Evolutionary conservation across 2,329 filamentous ascomycete species (phyloP), one percentile per base, ranked within the genome.

Genomic region (Penicillium capsulatum): DNA sequence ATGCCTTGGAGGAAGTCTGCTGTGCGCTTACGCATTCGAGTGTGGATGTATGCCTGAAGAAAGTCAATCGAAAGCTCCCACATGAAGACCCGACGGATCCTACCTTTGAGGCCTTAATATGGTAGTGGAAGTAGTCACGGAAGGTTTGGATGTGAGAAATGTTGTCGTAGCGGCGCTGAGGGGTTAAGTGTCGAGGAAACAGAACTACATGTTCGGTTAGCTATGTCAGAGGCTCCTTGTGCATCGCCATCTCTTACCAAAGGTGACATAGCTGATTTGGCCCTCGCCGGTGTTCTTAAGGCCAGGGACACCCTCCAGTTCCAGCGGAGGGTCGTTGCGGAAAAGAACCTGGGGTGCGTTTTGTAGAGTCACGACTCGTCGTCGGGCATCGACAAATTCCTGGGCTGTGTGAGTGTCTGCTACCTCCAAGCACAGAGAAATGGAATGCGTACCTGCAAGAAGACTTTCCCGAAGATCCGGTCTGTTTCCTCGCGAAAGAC

Each of bases 131-230:
- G 70, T 98, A 98, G 64, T 98, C 92, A 53, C 92, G 86, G 86
- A 98, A 98, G 10, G 92, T 99, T 71, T 99, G 94, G 58, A 99
- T 97, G 66, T 98, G 94, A 35, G 90, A 96, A 55, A 99, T 98
- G 64, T 94, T 90, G 53, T 96, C 90, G 45, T 86, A 84, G 72
- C 94, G 87, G 62, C 89, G 81, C 67, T 96, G 88, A 10, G 82
- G 81, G 10, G 89, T 91, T 51, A 99, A 75, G 68, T 99, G 94
- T 50, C 92, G 84, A 32, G 92, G 91, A 73, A 98, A 98, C 30
- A 98, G 78, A 33, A 97, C 92, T 94, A 44, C 1, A 26, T 15
- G 7, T 27, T 9, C 2, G 11, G 40, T 58, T 15, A 61, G 36
- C 34, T 13, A 19, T 26, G 6, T 22, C n/a, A 13, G 5, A 7